Base-by-base conservation (phyloP, 2,329 filamentous ascomycete species). In the Cordyceps farinosa region DNA sequence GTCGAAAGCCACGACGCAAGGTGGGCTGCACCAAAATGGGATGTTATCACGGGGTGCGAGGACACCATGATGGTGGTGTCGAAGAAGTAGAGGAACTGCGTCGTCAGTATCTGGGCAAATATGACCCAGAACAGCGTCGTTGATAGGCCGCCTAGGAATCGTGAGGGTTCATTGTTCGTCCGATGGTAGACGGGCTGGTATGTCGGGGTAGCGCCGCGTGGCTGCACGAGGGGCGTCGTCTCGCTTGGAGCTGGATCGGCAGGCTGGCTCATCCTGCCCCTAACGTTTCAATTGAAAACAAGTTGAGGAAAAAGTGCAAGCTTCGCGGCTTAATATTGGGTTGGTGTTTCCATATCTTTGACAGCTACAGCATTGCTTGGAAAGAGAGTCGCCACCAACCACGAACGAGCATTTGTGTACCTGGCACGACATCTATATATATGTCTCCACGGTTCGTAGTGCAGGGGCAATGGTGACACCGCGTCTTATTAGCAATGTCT, bases 31-130 rank as follows among this genome's bases (percentile, higher is more conserved):
- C 87, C 79, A 74, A 94, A 94, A 73, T 93, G 87, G 0, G 89
- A 92, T 0, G 90, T 92, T 65, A 94, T 92, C 61, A 91, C 89
- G 0, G 90, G 90, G 73, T 95, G 90, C 47, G 84, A 88, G 2
- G 89, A 91, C 3, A 90, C 90, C 90, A 94, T 92, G 67, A 94
- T 84, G 3, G 90, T 94, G 9, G 84, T 83, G 77, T 94, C 91
- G 70, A 94, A 94, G 71, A 81, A 86, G 45, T 79, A 77, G 17
- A 87, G 78, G 65, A 88, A 84, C 69, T 84, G 84, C 5, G 80
- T 79, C 17, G 82, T 70, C 65, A 89, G 74, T 53, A 89, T 79
- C 54, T 83, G 83, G 5, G 76, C 67, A 70, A 89, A 90, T 61
- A 89, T 84, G 65, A 85, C 71, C 82, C 84, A 87, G 75, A 90